Evolutionary conservation across 2,329 filamentous ascomycete genomes (phyloP), one percentile per base, ranked within the genome.

Genomic region (Chaetomium sp.): DNA sequence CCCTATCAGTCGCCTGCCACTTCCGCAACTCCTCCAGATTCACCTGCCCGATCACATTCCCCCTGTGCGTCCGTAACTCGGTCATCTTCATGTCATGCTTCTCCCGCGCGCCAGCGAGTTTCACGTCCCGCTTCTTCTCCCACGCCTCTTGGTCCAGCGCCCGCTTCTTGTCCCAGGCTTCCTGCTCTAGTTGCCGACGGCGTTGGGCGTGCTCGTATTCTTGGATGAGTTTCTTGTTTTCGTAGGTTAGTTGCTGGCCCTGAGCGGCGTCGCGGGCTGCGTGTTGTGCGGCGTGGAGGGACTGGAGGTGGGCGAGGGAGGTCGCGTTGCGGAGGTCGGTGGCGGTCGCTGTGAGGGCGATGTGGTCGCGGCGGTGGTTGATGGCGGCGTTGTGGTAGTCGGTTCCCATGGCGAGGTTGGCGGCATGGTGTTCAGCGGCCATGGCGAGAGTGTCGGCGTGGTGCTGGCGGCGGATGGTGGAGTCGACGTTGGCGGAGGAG

Each of bases 11-110:
- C 59, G 54, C 45, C 43, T 61, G 59, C 63, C 63, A 65, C 45
- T 57, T 41, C 49, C 59, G 59, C 51, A 65, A 10, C 54, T 65
- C 61, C 12, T 61, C 56, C 54, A 64, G 35, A 34, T 64, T 59
- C 2, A 62, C 62, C 44, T 62, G 56, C 14, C 63, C 63, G 53
- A 63, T 64, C 10, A 65, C 54, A 50, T 64, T 59, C 6, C 62
- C 62, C 48, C 62, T 55, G 14, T 59, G 53, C 19, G 61, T 61
- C 47, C 52, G 50, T 40, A 64, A 27, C 42, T 59, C 59, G 4
- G 60, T 62, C 63, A 64, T 64, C 34, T 58, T 55, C 55, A 61
- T 51, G n/a, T 56, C 54, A 10, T 62, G 55, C 43, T 35, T 51
- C 48, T 57, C 59, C 6, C 44, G 52, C 37, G 34, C 27, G 12